Conservation (phyloP, 106 monocot genomes). For the Acorus calamus region DNA sequence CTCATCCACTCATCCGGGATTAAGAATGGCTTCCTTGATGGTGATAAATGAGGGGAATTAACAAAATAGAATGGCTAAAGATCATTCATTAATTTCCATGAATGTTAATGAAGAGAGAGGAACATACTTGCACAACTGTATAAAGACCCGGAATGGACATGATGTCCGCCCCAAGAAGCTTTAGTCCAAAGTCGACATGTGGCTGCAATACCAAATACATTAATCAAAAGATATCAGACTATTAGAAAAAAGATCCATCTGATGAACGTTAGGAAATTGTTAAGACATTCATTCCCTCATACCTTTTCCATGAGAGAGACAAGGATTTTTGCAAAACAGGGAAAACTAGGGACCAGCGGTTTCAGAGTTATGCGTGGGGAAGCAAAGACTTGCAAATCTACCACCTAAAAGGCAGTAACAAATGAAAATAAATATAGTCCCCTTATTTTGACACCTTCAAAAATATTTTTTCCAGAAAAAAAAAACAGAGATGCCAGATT, state of each 20-base stretch:
- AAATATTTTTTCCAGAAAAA: background rate
- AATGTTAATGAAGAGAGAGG: background rate
- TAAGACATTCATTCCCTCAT: background rate
- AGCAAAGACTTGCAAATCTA: conserved; percentile 82
- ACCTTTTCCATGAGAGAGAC: conserved; percentile 95
- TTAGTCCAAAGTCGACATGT: conserved; percentile 88
- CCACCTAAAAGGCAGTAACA: conserved; percentile 37
- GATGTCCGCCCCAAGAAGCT: conserved; percentile 70
- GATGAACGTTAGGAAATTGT: background rate
- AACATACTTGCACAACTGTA: conserved; percentile 55
- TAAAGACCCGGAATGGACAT: conserved; percentile 86
- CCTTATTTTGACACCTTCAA: background rate
- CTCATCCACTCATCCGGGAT: no score
- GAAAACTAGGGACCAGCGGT: conserved; percentile 77
- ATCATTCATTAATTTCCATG: background rate
- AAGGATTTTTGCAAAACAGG: conserved; percentile 75
- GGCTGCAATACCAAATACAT: conserved; percentile 32
- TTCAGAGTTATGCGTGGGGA: conserved; percentile 72
- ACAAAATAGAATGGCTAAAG: background rate
- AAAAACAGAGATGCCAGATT: background rate
- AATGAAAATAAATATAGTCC: background rate
- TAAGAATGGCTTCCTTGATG: no score
- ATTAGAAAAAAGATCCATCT: background rate
- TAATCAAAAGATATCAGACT: no score
- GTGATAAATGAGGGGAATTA: background rate